Evolutionary conservation across 768 basidiomycete genomes (phyloP), one percentile per base, ranked within the genome.

Genomic region (Hericium rajendrae): DNA sequence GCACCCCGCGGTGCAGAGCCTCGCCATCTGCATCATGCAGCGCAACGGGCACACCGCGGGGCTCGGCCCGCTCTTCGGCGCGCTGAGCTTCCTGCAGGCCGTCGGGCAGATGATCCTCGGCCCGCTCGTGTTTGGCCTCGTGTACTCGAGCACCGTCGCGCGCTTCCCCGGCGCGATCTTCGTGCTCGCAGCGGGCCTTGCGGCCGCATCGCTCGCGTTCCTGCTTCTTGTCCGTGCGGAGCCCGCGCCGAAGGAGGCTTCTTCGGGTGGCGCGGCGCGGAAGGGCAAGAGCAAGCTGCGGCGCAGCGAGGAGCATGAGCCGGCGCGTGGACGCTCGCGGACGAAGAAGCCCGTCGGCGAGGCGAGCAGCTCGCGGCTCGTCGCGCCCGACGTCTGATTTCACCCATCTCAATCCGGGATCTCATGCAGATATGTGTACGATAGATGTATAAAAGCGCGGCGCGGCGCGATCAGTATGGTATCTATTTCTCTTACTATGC

Each of bases 121-220:
- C 43, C 88, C 88, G 6, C 71, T 81, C 43, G 62, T 90, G 5
- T 91, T 86, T 65, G 86, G 84, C 5, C 51, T 81, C 48, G 77
- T 85, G 20, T 91, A 88, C 68, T 77, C 80, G 55, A 69, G 68
- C 38, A 86, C 83, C 2, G 86, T 89, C 37, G 80, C 76, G 0
- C 72, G 70, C 18, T 86, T 76, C 65, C 88, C 88, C 0, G 81
- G 82, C 70, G 78, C 84, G 1, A 82, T 90, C 63, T 91, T 90
- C 62, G 76, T 70, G 15, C 70, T 80, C 11, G 86, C 85, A 4
- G 77, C 78, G 1, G 71, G 67, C n/a, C 66, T 90, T 16, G 70
- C 85, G 28, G 64, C 77, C 40, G 63, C 73, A n/a, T 73, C 79
- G 0, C 72, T 87, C 10, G 57, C 71, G 32, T 65, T 83, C 50